Evolutionary conservation across 345 rosid species (phyloP).

Genomic region (Reutealis trisperma): DNA sequence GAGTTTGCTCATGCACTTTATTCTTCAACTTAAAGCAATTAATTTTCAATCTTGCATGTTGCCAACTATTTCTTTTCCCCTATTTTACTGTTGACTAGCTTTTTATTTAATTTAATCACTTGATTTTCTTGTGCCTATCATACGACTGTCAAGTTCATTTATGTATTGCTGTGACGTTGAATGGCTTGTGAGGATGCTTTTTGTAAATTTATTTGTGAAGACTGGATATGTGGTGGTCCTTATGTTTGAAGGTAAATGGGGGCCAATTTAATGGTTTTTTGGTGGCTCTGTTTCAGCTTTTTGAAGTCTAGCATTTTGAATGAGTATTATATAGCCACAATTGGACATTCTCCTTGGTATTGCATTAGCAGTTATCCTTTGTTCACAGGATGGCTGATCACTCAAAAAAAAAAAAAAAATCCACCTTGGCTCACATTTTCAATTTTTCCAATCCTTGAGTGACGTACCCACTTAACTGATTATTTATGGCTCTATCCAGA

Average conservation of each 20-base stretch:
- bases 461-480: too few species aligned
- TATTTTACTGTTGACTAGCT: neutral
- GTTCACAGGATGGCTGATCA: neutral
- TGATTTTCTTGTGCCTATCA: neutral
- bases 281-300: neutral
- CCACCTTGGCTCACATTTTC: too few species aligned
- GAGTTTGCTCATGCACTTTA: neutral
- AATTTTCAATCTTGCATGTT: neutral
- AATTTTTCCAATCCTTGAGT: too few species aligned
- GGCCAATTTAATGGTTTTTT: neutral
- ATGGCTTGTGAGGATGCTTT: neutral
- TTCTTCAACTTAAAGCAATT: too few species aligned
- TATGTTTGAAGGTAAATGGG: neutral
- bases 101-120: too few species aligned
- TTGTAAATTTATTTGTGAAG: neutral
- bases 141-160: neutral
- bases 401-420: too few species aligned
- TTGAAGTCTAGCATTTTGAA: neutral
- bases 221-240: neutral
- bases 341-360: neutral
- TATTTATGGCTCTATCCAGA: too few species aligned
- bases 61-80: neutral
- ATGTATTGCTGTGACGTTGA: neutral
- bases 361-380: neutral
- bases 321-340: neutral